Conservation (phyloP, 257 asterid species). For the Thymus quinquecostatus region DNA sequence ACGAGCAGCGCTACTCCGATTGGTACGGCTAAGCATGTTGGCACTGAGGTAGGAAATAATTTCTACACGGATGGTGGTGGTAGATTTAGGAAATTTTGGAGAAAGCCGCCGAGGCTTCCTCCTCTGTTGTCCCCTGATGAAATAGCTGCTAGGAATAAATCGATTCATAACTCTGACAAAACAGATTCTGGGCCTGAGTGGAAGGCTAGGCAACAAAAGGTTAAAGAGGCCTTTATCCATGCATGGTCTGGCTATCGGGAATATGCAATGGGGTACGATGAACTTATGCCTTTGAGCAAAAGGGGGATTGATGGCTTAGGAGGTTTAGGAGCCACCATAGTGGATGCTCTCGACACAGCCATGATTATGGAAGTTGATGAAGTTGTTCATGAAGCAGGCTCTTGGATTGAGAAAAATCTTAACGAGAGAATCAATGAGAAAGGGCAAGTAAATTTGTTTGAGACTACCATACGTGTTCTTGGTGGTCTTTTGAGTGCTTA, state of each 20-base stretch:
- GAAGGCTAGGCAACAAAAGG: slow-evolving; percentile 69
- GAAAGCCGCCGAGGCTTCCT: slow-evolving; percentile 85
- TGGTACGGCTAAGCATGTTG: slow-evolving; percentile 40
- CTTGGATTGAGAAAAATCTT: slow-evolving; percentile 84
- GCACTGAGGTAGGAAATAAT: slow-evolving; percentile 51
- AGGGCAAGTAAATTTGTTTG: slow-evolving; percentile 94
- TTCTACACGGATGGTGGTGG: slow-evolving; percentile 51
- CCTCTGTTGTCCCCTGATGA: slow-evolving; percentile 91
- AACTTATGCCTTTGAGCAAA: slow-evolving; percentile 90
- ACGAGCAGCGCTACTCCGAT: slow-evolving; percentile 41
- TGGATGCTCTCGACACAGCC: slow-evolving; percentile 96
- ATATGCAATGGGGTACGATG: slow-evolving; percentile 90
- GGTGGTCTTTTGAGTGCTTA: slow-evolving; percentile 98
- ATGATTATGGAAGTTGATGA: slow-evolving; percentile 91
- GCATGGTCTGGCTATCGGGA: slow-evolving; percentile 90
- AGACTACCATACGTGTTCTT: slow-evolving; percentile 85
- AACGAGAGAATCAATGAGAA: slow-evolving; percentile 63
- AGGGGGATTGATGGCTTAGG: slow-evolving; percentile 86
- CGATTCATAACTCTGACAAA: slow-evolving; percentile 42
- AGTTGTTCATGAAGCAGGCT: slow-evolving; percentile 77
- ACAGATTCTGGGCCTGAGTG: slow-evolving; percentile 52
- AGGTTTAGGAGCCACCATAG: slow-evolving; percentile 92
- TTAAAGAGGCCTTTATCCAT: slow-evolving; percentile 86
- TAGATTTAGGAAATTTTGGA: slow-evolving; percentile 66
- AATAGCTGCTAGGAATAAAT: slow-evolving; percentile 51